Evolutionary conservation across 2,329 filamentous ascomycete species (phyloP).

Genomic region (Trichoderma sp.): DNA sequence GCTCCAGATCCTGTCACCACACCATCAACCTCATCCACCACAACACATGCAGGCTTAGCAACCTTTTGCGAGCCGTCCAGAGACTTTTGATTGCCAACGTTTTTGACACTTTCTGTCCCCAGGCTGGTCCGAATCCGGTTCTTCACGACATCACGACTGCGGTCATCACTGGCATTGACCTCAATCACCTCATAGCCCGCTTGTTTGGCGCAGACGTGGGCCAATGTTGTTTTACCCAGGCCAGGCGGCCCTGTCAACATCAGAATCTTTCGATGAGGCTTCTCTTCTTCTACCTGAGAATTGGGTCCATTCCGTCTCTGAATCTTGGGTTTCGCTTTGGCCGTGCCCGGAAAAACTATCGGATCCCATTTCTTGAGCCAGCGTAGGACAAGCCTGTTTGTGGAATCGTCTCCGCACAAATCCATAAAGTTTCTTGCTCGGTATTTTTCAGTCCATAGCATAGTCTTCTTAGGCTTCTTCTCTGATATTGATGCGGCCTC

Average conservation of each 20-base stretch:
- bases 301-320: slow-evolving; percentile 48
- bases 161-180: slow-evolving; percentile 96
- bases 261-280: slow-evolving; percentile 82
- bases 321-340: slow-evolving; percentile 58
- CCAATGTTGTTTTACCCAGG: slow-evolving; percentile 92
- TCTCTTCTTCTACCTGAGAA: slow-evolving; percentile 65
- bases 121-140: slow-evolving; percentile 89
- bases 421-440: slow-evolving; percentile 90
- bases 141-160: slow-evolving; percentile 86
- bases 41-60: slow-evolving; percentile 85
- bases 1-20: slow-evolving; percentile 79
- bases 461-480: slow-evolving; percentile 53
- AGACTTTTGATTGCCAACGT: slow-evolving; percentile 64
- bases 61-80: slow-evolving; percentile 64
- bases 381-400: slow-evolving; percentile 83
- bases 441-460: slow-evolving; percentile 98
- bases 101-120: slow-evolving; percentile 90
- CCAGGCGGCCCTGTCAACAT: slow-evolving; percentile 91
- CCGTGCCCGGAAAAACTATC: slow-evolving; percentile 82
- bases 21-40: slow-evolving; percentile 96
- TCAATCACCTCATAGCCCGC: slow-evolving; percentile 96
- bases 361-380: slow-evolving; percentile 97
- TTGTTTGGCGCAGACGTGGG: slow-evolving; percentile 93
- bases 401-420: slow-evolving; percentile 90
- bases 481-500: slow-evolving; percentile 40